Conservation (phyloP, 139 green algal species). For the Picochlorum sp. region DNA sequence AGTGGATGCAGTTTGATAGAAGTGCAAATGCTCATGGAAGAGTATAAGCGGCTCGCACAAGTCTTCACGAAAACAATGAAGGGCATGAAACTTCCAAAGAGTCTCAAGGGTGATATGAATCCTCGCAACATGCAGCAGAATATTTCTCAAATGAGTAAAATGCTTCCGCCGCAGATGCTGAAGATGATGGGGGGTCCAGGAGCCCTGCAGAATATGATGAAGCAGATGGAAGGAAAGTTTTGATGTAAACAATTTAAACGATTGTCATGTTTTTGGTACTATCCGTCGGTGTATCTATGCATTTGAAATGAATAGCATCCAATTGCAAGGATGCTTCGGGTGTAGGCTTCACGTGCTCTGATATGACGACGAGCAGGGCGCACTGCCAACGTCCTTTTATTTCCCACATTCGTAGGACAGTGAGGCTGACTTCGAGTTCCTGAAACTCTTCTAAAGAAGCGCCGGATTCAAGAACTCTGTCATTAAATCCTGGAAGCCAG, state of each 20-base stretch:
- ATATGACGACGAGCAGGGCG: neutral
- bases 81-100: slow-evolving; percentile 80
- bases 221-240: slow-evolving; percentile 72
- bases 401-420: neutral
- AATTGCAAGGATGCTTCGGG: slow-evolving; percentile 3
- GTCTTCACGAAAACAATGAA: slow-evolving; percentile 77
- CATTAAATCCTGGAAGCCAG: slow-evolving; percentile 9
- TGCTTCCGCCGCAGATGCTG: slow-evolving; percentile 86
- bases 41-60: slow-evolving; percentile 86
- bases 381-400: neutral
- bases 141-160: slow-evolving; percentile 66
- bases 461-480: slow-evolving; percentile 8
- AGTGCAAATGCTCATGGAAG: slow-evolving; percentile 71
- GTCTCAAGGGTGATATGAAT: slow-evolving; percentile 68
- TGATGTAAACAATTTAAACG: neutral
- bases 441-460: neutral
- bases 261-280: neutral
- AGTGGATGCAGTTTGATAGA: slow-evolving; percentile 22
- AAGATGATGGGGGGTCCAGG: slow-evolving; percentile 87
- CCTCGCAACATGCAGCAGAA: slow-evolving; percentile 58
- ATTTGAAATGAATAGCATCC: neutral
- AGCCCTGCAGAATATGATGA: slow-evolving; percentile 73
- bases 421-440: slow-evolving; percentile 3
- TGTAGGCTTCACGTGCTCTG: slow-evolving; percentile 1
- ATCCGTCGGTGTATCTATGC: neutral